Conservation (phyloP, 2,329 filamentous ascomycete genomes). For the Fusarium algeriense region DNA sequence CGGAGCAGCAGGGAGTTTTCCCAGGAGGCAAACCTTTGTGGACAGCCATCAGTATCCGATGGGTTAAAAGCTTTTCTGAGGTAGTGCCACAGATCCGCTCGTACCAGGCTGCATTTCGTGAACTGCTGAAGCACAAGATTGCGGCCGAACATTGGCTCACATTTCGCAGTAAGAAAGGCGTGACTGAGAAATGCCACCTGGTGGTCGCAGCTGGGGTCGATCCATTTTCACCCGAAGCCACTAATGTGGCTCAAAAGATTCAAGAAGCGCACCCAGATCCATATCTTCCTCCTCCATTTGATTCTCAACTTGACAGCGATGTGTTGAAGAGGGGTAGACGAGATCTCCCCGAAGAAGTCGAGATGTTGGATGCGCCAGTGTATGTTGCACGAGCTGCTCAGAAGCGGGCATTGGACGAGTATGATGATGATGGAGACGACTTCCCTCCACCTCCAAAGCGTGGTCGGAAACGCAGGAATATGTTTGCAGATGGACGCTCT, state of each 20-base stretch:
- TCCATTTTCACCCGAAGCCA: slow-evolving; percentile 57
- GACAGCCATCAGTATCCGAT: slow-evolving; percentile 60
- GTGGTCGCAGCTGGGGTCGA: slow-evolving; percentile 58
- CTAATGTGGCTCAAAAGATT: slow-evolving; percentile 60
- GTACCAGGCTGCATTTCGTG: slow-evolving; percentile 55
- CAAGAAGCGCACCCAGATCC: slow-evolving; percentile 59
- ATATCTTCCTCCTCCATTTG: slow-evolving; percentile 47
- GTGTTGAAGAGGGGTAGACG: slow-evolving; percentile 51
- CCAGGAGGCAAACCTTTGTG: slow-evolving; percentile 64
- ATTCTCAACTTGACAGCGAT: slow-evolving; percentile 25
- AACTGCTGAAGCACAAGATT: slow-evolving; percentile 53
- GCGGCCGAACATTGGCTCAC: slow-evolving; percentile 59
- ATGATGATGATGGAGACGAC: slow-evolving; percentile 37
- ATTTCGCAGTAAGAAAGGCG: slow-evolving; percentile 57
- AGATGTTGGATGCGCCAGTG: slow-evolving; percentile 63
- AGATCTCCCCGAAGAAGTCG: slow-evolving; percentile 58
- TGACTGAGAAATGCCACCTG: slow-evolving; percentile 59
- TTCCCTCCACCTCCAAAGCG: slow-evolving; percentile 39
- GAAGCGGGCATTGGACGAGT: slow-evolving; percentile 48
- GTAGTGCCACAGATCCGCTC: slow-evolving; percentile 56
- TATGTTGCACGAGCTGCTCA: slow-evolving; percentile 58
- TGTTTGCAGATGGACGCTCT: slow-evolving; percentile 3
- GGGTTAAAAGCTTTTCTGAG: slow-evolving; percentile 57
- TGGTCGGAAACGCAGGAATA: slow-evolving; percentile 36
- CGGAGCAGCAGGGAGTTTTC: slow-evolving; percentile 59